A percentile compares a stretch with the other conserved stretches of the same genome.
Evolutionary conservation across 1,284 basidiomycete species (phyloP).

Genomic region (Boletus hoseneyae): DNA sequence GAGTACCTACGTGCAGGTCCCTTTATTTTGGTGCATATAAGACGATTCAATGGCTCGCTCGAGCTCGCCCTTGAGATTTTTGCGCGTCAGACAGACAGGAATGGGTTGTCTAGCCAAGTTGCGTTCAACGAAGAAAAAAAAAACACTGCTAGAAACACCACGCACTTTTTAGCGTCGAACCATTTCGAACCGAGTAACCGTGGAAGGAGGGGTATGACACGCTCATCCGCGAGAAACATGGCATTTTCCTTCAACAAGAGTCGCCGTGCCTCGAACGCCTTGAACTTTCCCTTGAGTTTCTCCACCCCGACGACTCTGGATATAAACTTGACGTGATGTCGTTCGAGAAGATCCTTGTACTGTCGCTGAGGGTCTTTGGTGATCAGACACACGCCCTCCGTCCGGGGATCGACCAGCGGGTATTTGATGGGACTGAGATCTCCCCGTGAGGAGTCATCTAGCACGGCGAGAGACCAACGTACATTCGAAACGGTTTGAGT

Average conservation of each 20-base stretch:
- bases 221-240: slow-evolving; percentile 90
- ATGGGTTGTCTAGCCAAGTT: slow-evolving; percentile 74
- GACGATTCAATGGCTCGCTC: slow-evolving; percentile 90
- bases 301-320: slow-evolving; percentile 80
- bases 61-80: slow-evolving; percentile 86
- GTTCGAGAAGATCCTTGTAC: slow-evolving; percentile 89
- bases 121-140: background rate
- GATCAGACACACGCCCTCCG: slow-evolving; percentile 81
- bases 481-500: slow-evolving; percentile 86
- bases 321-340: slow-evolving; percentile 82
- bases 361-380: slow-evolving; percentile 94
- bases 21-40: slow-evolving; percentile 90
- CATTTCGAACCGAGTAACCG: slow-evolving; percentile 86
- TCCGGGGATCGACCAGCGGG: slow-evolving; percentile 79
- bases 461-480: slow-evolving; percentile 30
- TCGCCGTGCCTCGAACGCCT: slow-evolving; percentile 87
- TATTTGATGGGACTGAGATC: slow-evolving; percentile 67
- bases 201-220: slow-evolving; percentile 85
- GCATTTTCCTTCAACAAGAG: slow-evolving; percentile 86
- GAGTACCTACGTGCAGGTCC: slow-evolving; percentile 80
- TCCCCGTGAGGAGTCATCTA: slow-evolving; percentile 4
- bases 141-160: slow-evolving; percentile 3
- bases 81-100: slow-evolving; percentile 81
- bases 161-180: slow-evolving; percentile 92
- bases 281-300: slow-evolving; percentile 74